phyloP scores from a whole-genome alignment of 2,329 filamentous ascomycete species.

The Diplodia mutila region DNA sequence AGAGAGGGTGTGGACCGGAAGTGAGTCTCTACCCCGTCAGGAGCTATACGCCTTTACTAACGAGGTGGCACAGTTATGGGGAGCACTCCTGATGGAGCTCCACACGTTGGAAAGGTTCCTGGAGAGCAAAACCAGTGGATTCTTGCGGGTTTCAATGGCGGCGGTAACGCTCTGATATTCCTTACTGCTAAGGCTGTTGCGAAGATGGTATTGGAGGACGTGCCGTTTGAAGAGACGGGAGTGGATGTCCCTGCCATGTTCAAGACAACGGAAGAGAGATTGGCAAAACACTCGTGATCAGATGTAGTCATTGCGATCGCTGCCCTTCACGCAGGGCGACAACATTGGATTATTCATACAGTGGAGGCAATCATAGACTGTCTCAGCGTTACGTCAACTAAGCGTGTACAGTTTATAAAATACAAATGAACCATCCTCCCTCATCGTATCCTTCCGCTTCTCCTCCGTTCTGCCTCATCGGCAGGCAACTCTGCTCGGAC shows the following conservation, averaged over 20 bases:
- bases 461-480: not conserved
- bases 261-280: constrained; percentile 38
- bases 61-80: constrained; percentile 29
- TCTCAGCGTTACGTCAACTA: too few relatives aligned
- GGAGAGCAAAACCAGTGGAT: constrained; percentile 28
- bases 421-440: too few relatives aligned
- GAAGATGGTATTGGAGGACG: constrained; percentile 43
- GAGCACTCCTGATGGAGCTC: constrained; percentile 29
- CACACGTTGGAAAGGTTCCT: constrained; percentile 29
- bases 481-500: not conserved
- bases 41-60: too few relatives aligned
- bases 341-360: too few relatives aligned
- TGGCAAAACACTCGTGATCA: constrained; percentile 25
- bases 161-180: constrained; percentile 31
- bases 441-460: not conserved
- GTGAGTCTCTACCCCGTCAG: constrained; percentile 28
- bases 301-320: not conserved
- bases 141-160: constrained; percentile 31
- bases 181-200: constrained; percentile 44
- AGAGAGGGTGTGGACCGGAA: constrained; percentile 33
- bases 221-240: constrained; percentile 35
- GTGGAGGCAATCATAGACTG: too few relatives aligned
- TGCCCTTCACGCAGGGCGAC: too few relatives aligned
- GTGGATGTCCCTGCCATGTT: constrained; percentile 46
- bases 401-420: too few relatives aligned